Conservation (phyloP, 2,329 filamentous ascomycete species). For the Didymella exigua region DNA sequence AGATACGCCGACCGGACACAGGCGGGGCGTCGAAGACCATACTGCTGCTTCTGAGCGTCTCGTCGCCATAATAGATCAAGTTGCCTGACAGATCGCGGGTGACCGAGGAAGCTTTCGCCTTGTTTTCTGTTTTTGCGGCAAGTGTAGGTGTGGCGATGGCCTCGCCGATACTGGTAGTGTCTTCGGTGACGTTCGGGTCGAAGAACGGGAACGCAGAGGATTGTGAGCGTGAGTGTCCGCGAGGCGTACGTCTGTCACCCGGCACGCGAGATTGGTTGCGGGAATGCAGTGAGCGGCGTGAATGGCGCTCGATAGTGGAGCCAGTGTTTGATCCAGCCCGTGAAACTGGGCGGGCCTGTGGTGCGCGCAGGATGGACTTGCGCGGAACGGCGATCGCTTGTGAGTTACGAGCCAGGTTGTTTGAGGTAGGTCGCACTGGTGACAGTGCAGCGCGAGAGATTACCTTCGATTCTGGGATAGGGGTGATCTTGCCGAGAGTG, state of each 20-base stretch:
- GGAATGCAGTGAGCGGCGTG: conserved; percentile 31
- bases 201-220: conserved; percentile 39
- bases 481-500: conserved; percentile 21
- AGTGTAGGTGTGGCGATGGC: conserved; percentile 9
- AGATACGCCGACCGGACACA: conserved; percentile 3
- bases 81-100: conserved; percentile 30
- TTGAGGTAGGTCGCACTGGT: conserved; percentile 20
- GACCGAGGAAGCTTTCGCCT: conserved; percentile 1
- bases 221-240: conserved; percentile 33
- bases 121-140: not conserved
- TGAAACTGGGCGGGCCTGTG: conserved; percentile 3
- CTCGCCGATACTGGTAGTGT: conserved; percentile 12
- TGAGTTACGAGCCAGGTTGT: conserved; percentile 4
- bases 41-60: conserved; percentile 25
- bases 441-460: conserved; percentile 22
- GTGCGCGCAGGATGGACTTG: conserved; percentile 13
- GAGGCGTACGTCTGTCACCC: conserved; percentile 19
- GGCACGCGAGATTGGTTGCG: conserved; percentile 30
- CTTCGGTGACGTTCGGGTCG: conserved; percentile 21
- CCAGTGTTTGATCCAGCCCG: conserved; percentile 12
- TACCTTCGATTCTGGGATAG: conserved; percentile 14
- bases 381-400: conserved; percentile 16
- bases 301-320: conserved; percentile 31
- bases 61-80: conserved; percentile 26
- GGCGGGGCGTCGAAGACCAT: conserved; percentile 21